Evolutionary conservation across 345 rosid species (phyloP).

Genomic region (Isatis tinctoria): DNA sequence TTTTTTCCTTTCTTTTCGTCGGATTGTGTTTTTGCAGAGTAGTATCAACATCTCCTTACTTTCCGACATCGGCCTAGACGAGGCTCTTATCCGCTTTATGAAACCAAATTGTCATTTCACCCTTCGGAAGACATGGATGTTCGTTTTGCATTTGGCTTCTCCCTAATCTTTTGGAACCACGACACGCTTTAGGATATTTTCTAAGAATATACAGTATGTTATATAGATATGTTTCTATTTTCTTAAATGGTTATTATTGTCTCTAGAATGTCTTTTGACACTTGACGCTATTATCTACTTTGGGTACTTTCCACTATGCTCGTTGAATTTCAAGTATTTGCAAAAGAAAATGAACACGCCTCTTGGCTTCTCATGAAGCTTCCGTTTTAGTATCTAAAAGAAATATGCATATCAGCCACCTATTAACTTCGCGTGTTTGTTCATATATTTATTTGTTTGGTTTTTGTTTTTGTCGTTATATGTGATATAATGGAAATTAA

Average conservation of each 20-base stretch:
- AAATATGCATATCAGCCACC: neutral
- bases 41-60: constrained; percentile 30
- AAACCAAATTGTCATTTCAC: constrained; percentile 1
- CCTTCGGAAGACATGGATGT: neutral
- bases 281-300: neutral
- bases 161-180: neutral
- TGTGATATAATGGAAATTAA: neutral
- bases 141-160: constrained; percentile 12
- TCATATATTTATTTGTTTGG: neutral
- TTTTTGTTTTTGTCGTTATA: neutral
- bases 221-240: neutral
- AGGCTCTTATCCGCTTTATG: neutral
- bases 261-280: neutral
- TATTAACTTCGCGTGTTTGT: neutral
- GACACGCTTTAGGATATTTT: neutral
- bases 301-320: neutral
- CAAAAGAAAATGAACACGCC: constrained; percentile 1
- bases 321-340: neutral
- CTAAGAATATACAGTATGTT: neutral
- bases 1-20: neutral
- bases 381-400: neutral
- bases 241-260: neutral
- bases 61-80: constrained; percentile 13
- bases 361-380: constrained; percentile 1
- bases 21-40: constrained; percentile 22